phyloP scores from a whole-genome alignment of 345 rosid genomes.

The Litchi chinensis region DNA sequence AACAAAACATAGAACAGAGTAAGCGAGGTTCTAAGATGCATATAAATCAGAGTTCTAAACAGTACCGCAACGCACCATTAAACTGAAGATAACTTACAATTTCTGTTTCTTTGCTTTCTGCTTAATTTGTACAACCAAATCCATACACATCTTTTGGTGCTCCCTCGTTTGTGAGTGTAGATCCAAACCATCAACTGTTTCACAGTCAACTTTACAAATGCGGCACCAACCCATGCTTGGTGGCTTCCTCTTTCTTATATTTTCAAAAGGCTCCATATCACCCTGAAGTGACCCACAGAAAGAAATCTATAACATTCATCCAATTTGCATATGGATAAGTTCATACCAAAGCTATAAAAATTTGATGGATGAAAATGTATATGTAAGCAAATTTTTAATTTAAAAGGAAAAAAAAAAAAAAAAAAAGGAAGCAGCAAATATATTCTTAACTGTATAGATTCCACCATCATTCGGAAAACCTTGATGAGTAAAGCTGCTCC shows the following conservation, averaged over 20 bases:
- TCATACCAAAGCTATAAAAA: background rate
- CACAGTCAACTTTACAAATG: constrained; percentile 76
- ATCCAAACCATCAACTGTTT: constrained; percentile 72
- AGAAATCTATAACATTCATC: constrained; percentile 6
- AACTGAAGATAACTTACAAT: constrained; percentile 38
- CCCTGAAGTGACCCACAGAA: constrained; percentile 41
- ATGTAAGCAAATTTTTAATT: background rate
- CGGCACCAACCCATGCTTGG: constrained; percentile 76
- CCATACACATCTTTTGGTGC: constrained; percentile 76
- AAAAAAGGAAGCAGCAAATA: constrained; percentile 6
- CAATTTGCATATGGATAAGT: background rate
- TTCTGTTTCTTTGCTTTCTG: constrained; percentile 76
- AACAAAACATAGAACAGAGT: constrained; percentile 13
- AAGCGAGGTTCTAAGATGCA: constrained; percentile 3
- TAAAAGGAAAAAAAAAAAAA: background rate
- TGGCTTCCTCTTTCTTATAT: constrained; percentile 55
- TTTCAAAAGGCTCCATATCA: constrained; percentile 49
- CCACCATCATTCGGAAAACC: constrained; percentile 51
- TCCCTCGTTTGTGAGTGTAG: constrained; percentile 73
- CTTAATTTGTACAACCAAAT: constrained; percentile 57
- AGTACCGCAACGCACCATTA: background rate
- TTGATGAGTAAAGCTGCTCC: constrained; percentile 52
- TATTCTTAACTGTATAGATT: constrained; percentile 52
- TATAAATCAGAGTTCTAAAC: constrained; percentile 9
- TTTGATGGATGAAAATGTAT: background rate